A percentile compares a stretch with the other conserved stretches of the same genome.
These are phyloP conservation scores for Neocatenulostroma microsporum DNA, from an alignment of 2,329 filamentous ascomycete genomes.

Conservation along the genomic window DNA sequence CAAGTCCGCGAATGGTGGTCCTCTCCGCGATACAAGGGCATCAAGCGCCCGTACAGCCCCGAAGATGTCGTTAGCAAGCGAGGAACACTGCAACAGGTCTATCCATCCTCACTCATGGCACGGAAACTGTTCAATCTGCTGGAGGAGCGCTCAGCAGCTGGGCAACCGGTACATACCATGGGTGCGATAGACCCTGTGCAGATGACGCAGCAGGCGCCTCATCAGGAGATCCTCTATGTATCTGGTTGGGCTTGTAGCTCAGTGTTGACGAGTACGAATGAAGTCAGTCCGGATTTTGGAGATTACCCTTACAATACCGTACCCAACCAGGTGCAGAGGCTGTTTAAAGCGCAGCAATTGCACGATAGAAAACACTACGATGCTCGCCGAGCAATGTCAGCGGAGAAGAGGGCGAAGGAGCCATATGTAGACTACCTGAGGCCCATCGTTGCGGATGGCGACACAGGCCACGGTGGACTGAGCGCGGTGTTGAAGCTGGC, in stretches of 20 bases:
- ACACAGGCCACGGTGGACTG: conserved; percentile 92
- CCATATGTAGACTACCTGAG: conserved; percentile 87
- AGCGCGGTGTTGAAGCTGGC: conserved; percentile 99
- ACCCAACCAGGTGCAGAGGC: conserved; percentile 93
- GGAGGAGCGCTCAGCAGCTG: conserved; percentile 69
- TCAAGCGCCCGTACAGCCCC: conserved; percentile 85
- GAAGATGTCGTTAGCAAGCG: conserved; percentile 96
- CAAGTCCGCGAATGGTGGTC: conserved; percentile 92
- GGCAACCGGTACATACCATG: conserved; percentile 55
- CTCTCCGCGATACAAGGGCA: conserved; percentile 85
- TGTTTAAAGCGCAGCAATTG: conserved; percentile 98
- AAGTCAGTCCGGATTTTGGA: conserved; percentile 94
- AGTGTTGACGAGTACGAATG: conserved; percentile 87
- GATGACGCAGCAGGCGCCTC: conserved; percentile 99
- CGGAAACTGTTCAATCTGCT: conserved; percentile 95
- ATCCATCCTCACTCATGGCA: conserved; percentile 77
- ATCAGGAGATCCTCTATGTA: conserved; percentile 96
- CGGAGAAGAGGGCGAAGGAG: conserved; percentile 62
- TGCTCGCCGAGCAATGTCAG: conserved; percentile 73
- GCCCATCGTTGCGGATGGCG: conserved; percentile 92
- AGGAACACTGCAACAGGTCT: conserved; percentile 82
- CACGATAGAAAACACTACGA: conserved; percentile 98
- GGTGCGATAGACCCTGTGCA: conserved; percentile 96
- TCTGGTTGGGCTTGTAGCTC: conserved; percentile 98
- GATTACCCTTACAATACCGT: conserved; percentile 94